Base-by-base conservation (phyloP, 352 stramenopile species). In the Globisporangium carolinianum region DNA sequence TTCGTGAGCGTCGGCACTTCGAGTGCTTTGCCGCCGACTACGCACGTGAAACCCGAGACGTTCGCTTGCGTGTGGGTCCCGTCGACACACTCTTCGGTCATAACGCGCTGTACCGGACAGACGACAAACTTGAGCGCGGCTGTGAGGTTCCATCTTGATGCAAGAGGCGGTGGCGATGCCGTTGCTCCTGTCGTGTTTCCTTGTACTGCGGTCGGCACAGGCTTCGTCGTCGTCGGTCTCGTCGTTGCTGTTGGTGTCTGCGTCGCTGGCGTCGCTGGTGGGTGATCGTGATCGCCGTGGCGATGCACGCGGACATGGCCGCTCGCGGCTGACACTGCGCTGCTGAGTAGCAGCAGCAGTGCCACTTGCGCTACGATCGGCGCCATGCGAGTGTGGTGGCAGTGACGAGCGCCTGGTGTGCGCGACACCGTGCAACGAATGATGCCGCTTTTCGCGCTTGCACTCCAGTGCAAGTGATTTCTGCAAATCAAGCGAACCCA, bases 11-110 rank as follows among this genome's bases (percentile, higher is more conserved):
- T 3, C 3, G 47, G 18, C 58, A 58, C 47, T 37, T 56, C 52
- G 3, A 15, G 36, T 12, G 32, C 15, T 6, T 38, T 24, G 17
- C 59, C 53, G 41, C 59, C 53, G 12, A 51, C 47, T 10, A 65
- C 47, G 18, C 59, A 65, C 46, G 59, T 45, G 53, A 51, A 42
- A 15, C 14, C 8, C 6, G 39, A 7, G 39, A 43, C 39, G 6
- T 7, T 43, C 11, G 39, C 39, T 7, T 43, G 6, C 38, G 7
- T 10, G 18, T 48, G 17, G 12, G 18, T 41, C 6, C 12, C 35
- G 15, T 57, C 51, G 38, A 38, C 17, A 18, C 51, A 57, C 18
- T 35, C 51, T 15, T 41, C n/a, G 0, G 51, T 18, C n/a, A 57
- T 4, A 6, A 38, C 39, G 17, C 51, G 51, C 6, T 15, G 38